Base-by-base conservation (phyloP, 2,329 filamentous ascomycete genomes). In the Monilinia fructigena region DNA sequence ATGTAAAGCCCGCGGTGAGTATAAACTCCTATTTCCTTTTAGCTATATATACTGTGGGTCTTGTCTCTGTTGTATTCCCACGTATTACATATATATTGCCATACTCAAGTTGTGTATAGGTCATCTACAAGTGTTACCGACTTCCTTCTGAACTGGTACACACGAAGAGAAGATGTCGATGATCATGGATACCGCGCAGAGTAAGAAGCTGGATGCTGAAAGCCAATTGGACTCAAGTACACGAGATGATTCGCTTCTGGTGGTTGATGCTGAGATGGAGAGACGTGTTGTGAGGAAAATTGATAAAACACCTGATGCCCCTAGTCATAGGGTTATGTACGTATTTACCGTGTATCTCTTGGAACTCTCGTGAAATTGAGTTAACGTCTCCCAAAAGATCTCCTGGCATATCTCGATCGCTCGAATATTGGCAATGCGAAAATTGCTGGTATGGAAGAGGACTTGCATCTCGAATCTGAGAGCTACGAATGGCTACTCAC, bases 221-320 rank as follows among this genome's bases (percentile, higher is more conserved):
- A 48, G 52, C 42, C 61, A 47, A 56, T 35, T 63, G 20, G 20
- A 26, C 7, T 48, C 14, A 1, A 48, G 40, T 12, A 55, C 20
- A 28, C 40, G 5, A 5, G 40, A 47, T 35, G 50, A 10, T 10
- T 48, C 61, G 3, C n/a, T 63, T 35, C 40, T 52, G 6, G 5
- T n/a, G 16, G 55, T 63, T 56, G 61, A 63, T 5, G 50, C 68
- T 11, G 67, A 60, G 52, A 65, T 70, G 73, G 86, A 88, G 72
- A 77, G 74, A 40, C 74, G 76, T 47, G 80, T 88, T n/a, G 76
- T 86, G 52, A 81, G 77, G 72, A 87, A 84, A 75, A 80, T 90
- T 68, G 87, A 90, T 74, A 80, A 80, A 80, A 62, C 80, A 80
- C 66, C 78, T 90, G 35, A 84, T 89, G n/a, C 69, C 69, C 42